Base-by-base conservation (phyloP, 257 asterid species). In the Anisodus acutangulus region DNA sequence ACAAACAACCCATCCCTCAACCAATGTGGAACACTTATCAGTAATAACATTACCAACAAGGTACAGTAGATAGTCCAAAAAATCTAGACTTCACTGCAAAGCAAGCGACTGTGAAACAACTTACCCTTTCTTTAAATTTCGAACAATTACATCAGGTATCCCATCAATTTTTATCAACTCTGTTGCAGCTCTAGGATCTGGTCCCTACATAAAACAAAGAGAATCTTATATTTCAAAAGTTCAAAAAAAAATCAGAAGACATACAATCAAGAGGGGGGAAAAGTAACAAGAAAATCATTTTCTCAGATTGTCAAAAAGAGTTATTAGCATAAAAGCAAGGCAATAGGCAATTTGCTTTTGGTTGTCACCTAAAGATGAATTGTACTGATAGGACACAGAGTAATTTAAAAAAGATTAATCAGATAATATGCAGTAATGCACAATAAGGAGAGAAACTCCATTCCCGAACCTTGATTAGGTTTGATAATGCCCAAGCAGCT, bases 401-500 rank as follows among this genome's bases (percentile, higher is more conserved):
- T 8, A 8, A 51, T 3, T 31, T 3, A 0, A 51, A 22, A 51
- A 26, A 31, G 35, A 13, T 22, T 22, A 76, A 26, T 76, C 81
- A 26, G 26, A 51, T 15, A 76, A 31, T 31, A 31, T 31, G 35
- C 35, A 31, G 35, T 31, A 31, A 31, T 31, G 35, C 35, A 31
- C 35, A 31, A 31, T 31, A 31, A 31, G 35, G 35, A 31, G 35
- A 82, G 53, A 3, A 43, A 45, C n/a, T 47, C 47, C 45, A 82
- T 57, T 31, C 84, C 16, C 81, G 85, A 86, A 97, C 99, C 99
- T 95, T 97, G 53, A 97, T 95, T 85, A 97, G 92, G 91, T 97
- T 97, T 54, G 99, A 97, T 79, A 97, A 87, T 63, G 98, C 98
- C 99, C 99, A 97, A 64, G 98, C 98, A 92, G 99, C 98, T 58